These are phyloP conservation scores for Cyberlindnera nakhonratchasimensis DNA, from an alignment of 805 yeast genomes.

Conservation along the genomic window DNA sequence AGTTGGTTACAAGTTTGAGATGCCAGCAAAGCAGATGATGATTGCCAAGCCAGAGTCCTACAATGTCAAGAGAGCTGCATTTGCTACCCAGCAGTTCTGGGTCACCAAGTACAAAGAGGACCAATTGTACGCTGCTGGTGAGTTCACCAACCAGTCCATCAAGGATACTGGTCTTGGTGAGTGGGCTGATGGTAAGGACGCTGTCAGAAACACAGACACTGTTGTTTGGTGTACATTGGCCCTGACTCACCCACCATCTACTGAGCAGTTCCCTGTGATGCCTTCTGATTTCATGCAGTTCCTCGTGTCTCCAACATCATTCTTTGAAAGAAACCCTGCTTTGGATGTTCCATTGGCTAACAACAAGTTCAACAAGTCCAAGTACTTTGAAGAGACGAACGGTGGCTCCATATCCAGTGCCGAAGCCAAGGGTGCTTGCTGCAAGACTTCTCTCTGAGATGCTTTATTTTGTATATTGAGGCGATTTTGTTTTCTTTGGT, in stretches of 20 bases:
- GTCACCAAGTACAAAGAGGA: slow-evolving; percentile 74
- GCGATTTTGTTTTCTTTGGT: background rate
- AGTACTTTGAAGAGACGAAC: slow-evolving; percentile 20
- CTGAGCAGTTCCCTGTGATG: slow-evolving; percentile 89
- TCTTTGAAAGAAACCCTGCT: slow-evolving; percentile 76
- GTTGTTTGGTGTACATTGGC: slow-evolving; percentile 83
- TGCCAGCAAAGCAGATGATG: slow-evolving; percentile 76
- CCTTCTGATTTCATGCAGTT: slow-evolving; percentile 76
- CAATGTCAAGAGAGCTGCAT: slow-evolving; percentile 68
- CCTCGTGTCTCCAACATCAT: slow-evolving; percentile 64
- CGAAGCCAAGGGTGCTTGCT: slow-evolving; percentile 18
- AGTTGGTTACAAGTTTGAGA: slow-evolving; percentile 69
- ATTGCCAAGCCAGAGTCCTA: slow-evolving; percentile 60
- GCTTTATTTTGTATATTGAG: background rate
- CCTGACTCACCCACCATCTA: slow-evolving; percentile 77
- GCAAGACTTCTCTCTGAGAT: slow-evolving; percentile 17
- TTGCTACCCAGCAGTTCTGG: slow-evolving; percentile 78
- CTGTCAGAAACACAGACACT: slow-evolving; percentile 68
- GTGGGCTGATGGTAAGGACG: slow-evolving; percentile 67
- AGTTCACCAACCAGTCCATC: slow-evolving; percentile 78
- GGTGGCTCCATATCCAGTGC: slow-evolving; percentile 12
- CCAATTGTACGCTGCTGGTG: slow-evolving; percentile 77
- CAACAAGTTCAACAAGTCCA: slow-evolving; percentile 58
- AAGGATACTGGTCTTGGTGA: slow-evolving; percentile 64
- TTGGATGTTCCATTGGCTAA: slow-evolving; percentile 71